Base-by-base conservation (phyloP, 306 rosid species). In the Biancaea sappan region DNA sequence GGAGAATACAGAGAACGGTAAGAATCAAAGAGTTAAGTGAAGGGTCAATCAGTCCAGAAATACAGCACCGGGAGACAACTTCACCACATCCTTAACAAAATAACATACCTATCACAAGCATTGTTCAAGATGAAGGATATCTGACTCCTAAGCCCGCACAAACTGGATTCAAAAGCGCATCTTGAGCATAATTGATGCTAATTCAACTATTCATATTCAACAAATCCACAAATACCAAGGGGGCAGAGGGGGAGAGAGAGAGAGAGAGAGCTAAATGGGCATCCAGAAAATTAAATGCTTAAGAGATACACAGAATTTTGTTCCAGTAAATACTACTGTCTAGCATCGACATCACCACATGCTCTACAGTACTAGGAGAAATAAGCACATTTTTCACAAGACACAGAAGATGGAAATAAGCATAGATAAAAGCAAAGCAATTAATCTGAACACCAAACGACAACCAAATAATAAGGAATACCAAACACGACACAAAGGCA, bases 351-450 rank as follows among this genome's bases (percentile, higher is more conserved):
- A n/a, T n/a, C n/a, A n/a, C n/a, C n/a, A n/a, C n/a, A n/a, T n/a
- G n/a, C n/a, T n/a, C n/a, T n/a, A n/a, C n/a, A n/a, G n/a, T n/a
- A n/a, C n/a, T n/a, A n/a, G n/a, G n/a, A n/a, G n/a, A n/a, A n/a
- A n/a, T 47, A 8, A 64, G 63, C 32, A 66, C 62, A 1, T 18
- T 16, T 44, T 48, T 48, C 2, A 22, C 53, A 3, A 9, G 56
- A 46, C 75, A 73, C 52, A 62, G 2, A 59, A 69, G 26, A 15
- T 37, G 28, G 32, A 68, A 70, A 70, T n/a, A n/a, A n/a, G n/a
- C n/a, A n/a, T n/a, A n/a, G n/a, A n/a, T n/a, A n/a, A 64, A 38
- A 57, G 64, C 58, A 69, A 53, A 54, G 19, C 48, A 47, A 69
- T 37, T 38, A 50, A 25, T 48, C 64, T 48, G 15, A 73, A 50